A percentile compares a stretch with the other conserved stretches of the same genome.
phyloP scores from a whole-genome alignment of 352 stramenopile genomes.

The Pythium scleroteichum region DNA sequence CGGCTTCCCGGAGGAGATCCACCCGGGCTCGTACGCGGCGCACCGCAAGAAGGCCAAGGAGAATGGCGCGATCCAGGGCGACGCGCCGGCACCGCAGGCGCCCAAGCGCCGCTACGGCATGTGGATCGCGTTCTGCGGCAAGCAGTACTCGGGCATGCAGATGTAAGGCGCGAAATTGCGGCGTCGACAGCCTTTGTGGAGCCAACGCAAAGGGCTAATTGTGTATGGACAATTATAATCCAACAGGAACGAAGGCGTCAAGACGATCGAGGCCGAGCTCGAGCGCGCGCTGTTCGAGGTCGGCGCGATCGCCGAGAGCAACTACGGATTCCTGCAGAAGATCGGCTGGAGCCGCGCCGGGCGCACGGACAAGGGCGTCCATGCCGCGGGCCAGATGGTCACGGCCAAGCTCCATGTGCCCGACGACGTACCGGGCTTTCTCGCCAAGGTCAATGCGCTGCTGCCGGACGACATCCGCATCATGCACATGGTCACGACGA shows the following conservation, averaged over 20 bases:
- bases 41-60: conserved; percentile 27
- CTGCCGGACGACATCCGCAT: conserved; percentile 85
- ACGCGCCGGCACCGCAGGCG: conserved; percentile 6
- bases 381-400: conserved; percentile 85
- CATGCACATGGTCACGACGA: conserved; percentile 81
- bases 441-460: conserved; percentile 65
- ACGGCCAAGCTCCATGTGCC: conserved; percentile 85
- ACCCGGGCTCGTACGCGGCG: conserved; percentile 81
- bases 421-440: conserved; percentile 65
- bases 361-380: conserved; percentile 91
- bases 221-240: background rate
- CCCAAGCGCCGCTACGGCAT: conserved; percentile 77
- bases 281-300: conserved; percentile 87
- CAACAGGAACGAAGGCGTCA: conserved; percentile 80
- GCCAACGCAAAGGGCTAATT: background rate
- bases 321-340: conserved; percentile 91
- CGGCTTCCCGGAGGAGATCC: conserved; percentile 59
- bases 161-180: conserved; percentile 68
- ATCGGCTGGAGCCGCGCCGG: conserved; percentile 89
- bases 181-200: background rate
- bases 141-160: conserved; percentile 90
- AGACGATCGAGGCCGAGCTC: conserved; percentile 90
- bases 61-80: conserved; percentile 15
- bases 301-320: conserved; percentile 83
- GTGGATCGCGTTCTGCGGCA: conserved; percentile 88